Percentiles rank a stretch among this genome's conserved stretches.
Conservation (phyloP, 495 filamentous ascomycete species). For the Aspergillus mulundensis region DNA sequence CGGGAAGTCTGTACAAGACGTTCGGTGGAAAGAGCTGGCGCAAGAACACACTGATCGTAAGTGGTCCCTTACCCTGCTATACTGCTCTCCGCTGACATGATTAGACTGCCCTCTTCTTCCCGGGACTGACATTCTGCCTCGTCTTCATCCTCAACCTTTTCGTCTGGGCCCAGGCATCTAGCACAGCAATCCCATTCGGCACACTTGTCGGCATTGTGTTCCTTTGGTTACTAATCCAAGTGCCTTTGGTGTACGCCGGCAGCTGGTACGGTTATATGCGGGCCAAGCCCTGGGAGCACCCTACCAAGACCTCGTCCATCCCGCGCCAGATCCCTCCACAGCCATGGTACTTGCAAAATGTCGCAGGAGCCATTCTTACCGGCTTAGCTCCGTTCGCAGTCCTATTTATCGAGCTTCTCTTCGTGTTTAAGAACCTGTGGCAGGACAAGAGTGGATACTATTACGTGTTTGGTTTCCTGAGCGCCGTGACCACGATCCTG, state of each 20-base stretch:
- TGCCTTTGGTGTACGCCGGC: conserved; percentile 83
- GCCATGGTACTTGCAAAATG: conserved; percentile 70
- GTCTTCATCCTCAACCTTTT: conserved; percentile 88
- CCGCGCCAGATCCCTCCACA: conserved; percentile 74
- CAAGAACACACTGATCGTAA: conserved; percentile 70
- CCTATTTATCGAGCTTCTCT: conserved; percentile 89
- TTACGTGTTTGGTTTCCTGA: conserved; percentile 90
- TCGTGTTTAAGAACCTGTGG: conserved; percentile 89
- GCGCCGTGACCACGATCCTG: conserved; percentile 68
- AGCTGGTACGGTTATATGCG: conserved; percentile 74
- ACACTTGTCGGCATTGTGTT: conserved; percentile 73
- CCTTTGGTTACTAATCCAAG: conserved; percentile 85
- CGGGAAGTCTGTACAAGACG: conserved; percentile 76
- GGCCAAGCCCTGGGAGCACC: conserved; percentile 73
- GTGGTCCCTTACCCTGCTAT: conserved; percentile 4
- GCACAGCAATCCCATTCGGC: conserved; percentile 84
- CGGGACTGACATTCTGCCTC: conserved; percentile 73
- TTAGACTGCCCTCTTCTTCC: conserved; percentile 74
- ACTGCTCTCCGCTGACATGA: conserved; percentile 18
- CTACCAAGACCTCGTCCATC: conserved; percentile 73
- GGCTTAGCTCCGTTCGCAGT: conserved; percentile 89
- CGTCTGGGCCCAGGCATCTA: conserved; percentile 90
- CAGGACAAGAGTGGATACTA: conserved; percentile 93
- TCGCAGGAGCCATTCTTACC: conserved; percentile 63
- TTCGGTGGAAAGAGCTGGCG: conserved; percentile 78